Evolutionary conservation across 441 rosid genomes (phyloP), one percentile per base, ranked within the genome.

Genomic region (Brassica balearica): DNA sequence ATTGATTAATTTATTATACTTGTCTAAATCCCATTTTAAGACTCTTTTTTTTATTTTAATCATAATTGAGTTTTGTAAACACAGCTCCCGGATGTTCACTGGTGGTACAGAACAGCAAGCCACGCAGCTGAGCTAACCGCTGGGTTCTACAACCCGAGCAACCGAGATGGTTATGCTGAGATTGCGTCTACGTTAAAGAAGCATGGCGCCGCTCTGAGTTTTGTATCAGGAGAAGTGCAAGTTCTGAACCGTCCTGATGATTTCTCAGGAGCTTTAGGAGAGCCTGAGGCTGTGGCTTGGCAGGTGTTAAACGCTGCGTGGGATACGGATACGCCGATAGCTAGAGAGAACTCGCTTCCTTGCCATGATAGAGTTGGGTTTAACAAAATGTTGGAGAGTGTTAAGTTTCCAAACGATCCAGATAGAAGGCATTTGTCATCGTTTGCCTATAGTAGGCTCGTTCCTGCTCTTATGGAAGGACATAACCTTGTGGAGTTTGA

Each of bases 101-200:
- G 98, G 98, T 94, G 98, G 97, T 94, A 94, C 88, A 96, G 92
- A 88, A 91, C 98, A 62, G 84, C 91, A 70, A 90, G 97, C 87
- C 99, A 96, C 84, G 97, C 99, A 65, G 93, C 98, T 72, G 99
- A 96, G 76, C 80, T 94, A 86, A 91, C 98, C 46, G 88, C 97
- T 84, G 99, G 99, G 36, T 88, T 87, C 85, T 87, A 92, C 90
- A 96, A 96, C 84, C 84, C 99, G n/a, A 83, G 91, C 82, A 94
- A 96, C 80, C 91, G 89, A 55, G 97, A 96, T 85, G 99, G 99
- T 67, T 96, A 94, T 81, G 87, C 92, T 75, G 88, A 90, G 73
- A 84, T 96, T 75, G 86, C 82, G 3, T 82, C 88, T 64, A 88
- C 87, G 85, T 81, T 94, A n/a, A 86, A 87, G 83, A 94, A 89